These are phyloP conservation scores for Clathrospora elynae DNA, from an alignment of 2,329 filamentous ascomycete species.

Conservation along the genomic window DNA sequence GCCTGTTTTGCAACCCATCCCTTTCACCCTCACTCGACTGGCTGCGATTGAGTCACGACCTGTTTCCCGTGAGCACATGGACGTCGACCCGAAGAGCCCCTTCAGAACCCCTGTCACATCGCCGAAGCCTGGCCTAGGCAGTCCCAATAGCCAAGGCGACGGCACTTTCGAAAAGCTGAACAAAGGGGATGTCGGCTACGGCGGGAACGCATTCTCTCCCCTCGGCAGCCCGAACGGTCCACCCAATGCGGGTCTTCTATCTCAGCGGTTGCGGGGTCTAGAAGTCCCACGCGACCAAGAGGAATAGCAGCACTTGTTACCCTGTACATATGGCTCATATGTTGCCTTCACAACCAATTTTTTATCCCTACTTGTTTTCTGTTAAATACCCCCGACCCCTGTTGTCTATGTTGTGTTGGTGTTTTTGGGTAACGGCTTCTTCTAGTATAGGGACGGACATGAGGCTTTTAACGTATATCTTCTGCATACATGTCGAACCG, in stretches of 20 bases:
- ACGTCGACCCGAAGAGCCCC: slow-evolving; percentile 33
- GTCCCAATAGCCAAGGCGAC: slow-evolving; percentile 17
- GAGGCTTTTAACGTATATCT: no score
- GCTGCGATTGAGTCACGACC: slow-evolving; percentile 38
- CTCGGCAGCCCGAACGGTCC: slow-evolving; percentile 55
- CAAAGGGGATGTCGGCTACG: slow-evolving; percentile 63
- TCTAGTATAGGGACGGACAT: no score
- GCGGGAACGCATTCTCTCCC: slow-evolving; percentile 42
- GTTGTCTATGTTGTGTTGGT: no score
- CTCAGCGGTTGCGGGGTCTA: slow-evolving; percentile 68
- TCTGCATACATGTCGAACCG: no score
- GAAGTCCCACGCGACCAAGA: slow-evolving; percentile 53
- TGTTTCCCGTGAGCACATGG: slow-evolving; percentile 41
- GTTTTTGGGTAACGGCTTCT: no score
- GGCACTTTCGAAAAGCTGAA: slow-evolving; percentile 68
- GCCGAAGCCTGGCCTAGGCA: slow-evolving; percentile 24
- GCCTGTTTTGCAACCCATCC: slow-evolving; percentile 57
- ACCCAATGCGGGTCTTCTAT: slow-evolving; percentile 71
- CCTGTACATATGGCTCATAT: no score
- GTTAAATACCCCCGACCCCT: no score
- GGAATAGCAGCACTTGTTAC: no score
- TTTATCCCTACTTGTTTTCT: no score
- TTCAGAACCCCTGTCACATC: slow-evolving; percentile 32
- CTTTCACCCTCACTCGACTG: slow-evolving; percentile 52
- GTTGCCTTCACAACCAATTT: no score